Base-by-base conservation (phyloP, 176 grass and related monocot genomes). In the Aechmea fasciata region DNA sequence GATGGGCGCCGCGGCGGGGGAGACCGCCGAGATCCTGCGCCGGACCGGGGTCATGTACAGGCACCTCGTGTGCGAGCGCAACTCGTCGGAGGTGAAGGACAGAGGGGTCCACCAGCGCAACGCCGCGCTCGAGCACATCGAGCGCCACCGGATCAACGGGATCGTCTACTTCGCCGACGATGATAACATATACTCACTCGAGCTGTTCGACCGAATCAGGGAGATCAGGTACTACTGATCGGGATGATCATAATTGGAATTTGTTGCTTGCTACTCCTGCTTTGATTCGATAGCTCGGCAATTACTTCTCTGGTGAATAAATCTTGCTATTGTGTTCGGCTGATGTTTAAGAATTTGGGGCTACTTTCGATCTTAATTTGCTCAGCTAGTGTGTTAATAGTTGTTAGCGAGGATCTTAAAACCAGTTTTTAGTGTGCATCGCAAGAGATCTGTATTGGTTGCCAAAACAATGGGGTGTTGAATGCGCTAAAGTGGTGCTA, bases 131-230 rank as follows among this genome's bases (percentile, higher is more conserved):
- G 87, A 86, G 73, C 72, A 87, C 75, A 78, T 99, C 14, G 89
- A 99, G 75, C 79, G 81, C 74, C 95, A 99, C 67, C 80, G 87
- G 1, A 79, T 99, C 54, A 77, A 99, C 50, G 95, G 82, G 69
- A 82, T 99, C 66, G 82, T 99, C 17, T 99, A 94, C 79, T 94
- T 99, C 52, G 95, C 95, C 10, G 87, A 99, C 25, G 95, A 99
- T 71, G 95, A 94, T 63, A 91, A 88, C 48, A 79, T 99, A 66
- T 99, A 99, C 85, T 93, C 95, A 0, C 82, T 99, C 1, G 66
- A 82, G 0, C 90, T 99, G 79, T 99, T 99, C 68, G 61, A 90
- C 11, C 82, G 47, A 0, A 74, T 99, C 48, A 88, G 90, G 71
- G 82, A 84, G 0, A 86, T 99, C 73, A 99, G 87, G 95, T 99